These are phyloP conservation scores for Ballota nigra DNA, from an alignment of 257 asterid genomes.

Conservation along the genomic window DNA sequence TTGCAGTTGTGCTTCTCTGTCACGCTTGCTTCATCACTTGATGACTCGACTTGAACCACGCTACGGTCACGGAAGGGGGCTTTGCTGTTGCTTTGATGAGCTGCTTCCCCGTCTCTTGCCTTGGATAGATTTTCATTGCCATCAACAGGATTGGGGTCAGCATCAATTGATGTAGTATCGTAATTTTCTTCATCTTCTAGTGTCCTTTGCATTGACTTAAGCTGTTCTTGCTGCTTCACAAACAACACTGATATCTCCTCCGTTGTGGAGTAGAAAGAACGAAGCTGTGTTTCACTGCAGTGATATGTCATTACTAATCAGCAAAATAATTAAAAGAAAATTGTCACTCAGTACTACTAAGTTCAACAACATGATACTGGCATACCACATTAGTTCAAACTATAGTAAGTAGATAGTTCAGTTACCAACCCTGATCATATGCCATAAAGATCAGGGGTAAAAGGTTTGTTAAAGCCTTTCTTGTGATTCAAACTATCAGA, in stretches of 20 bases:
- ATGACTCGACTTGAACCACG: constrained; percentile 37
- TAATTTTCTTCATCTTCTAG: constrained; percentile 90
- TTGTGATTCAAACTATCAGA: background rate
- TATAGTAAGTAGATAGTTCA: background rate
- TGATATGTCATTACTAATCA: constrained; percentile 4
- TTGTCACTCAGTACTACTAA: background rate
- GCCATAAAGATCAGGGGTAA: background rate
- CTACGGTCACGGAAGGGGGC: constrained; percentile 31
- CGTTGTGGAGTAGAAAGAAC: constrained; percentile 94
- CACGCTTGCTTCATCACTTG: constrained; percentile 72
- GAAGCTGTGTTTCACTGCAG: constrained; percentile 95
- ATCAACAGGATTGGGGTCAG: constrained; percentile 50
- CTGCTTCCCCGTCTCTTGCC: constrained; percentile 38
- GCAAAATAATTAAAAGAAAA: constrained; percentile 7
- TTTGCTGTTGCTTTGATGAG: constrained; percentile 31
- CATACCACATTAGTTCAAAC: background rate
- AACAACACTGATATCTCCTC: constrained; percentile 84
- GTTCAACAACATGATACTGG: background rate
- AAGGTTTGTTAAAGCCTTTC: background rate
- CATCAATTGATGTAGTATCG: constrained; percentile 59
- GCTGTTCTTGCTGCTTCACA: constrained; percentile 92
- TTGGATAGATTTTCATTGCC: constrained; percentile 20
- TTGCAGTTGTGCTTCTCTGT: constrained; percentile 80
- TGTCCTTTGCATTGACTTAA: constrained; percentile 92
- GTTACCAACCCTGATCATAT: background rate